These are phyloP conservation scores for Ophiostoma tasmaniense DNA, from an alignment of 2,329 filamentous ascomycete genomes.

Conservation along the genomic window DNA sequence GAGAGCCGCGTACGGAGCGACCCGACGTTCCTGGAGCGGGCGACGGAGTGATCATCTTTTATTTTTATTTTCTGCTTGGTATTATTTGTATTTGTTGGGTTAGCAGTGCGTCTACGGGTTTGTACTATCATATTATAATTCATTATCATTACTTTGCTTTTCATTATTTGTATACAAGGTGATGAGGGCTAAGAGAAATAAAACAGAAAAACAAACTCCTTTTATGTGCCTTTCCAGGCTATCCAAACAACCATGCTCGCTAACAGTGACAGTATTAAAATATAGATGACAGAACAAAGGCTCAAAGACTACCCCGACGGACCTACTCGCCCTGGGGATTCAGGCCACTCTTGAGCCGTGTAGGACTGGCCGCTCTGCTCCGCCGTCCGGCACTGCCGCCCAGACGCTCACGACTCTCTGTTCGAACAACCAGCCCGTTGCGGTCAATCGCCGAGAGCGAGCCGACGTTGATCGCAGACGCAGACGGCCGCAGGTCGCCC, in stretches of 20 bases:
- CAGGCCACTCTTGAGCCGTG: constrained; percentile 47
- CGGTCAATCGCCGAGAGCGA: constrained; percentile 42
- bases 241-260: not conserved
- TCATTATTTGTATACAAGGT: not conserved
- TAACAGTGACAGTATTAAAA: not conserved
- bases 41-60: constrained; percentile 10
- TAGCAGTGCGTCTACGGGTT: not conserved
- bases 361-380: constrained; percentile 50
- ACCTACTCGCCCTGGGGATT: not conserved
- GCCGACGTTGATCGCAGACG: not conserved
- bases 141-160: not conserved
- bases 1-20: constrained; percentile 78
- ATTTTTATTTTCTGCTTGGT: not conserved
- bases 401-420: constrained; percentile 77
- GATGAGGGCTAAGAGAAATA: not conserved
- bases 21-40: constrained; percentile 76
- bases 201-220: not conserved
- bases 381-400: constrained; percentile 44
- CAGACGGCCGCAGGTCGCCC: constrained; percentile 35
- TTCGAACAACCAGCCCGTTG: constrained; percentile 68
- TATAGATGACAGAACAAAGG: not conserved
- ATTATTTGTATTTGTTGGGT: not conserved
- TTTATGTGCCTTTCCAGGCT: not conserved
- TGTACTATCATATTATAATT: not conserved
- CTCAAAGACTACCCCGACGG: too few relatives aligned